Evolutionary conservation across 2,329 filamentous ascomycete species (phyloP).

Genomic region (Triangularia setosa): DNA sequence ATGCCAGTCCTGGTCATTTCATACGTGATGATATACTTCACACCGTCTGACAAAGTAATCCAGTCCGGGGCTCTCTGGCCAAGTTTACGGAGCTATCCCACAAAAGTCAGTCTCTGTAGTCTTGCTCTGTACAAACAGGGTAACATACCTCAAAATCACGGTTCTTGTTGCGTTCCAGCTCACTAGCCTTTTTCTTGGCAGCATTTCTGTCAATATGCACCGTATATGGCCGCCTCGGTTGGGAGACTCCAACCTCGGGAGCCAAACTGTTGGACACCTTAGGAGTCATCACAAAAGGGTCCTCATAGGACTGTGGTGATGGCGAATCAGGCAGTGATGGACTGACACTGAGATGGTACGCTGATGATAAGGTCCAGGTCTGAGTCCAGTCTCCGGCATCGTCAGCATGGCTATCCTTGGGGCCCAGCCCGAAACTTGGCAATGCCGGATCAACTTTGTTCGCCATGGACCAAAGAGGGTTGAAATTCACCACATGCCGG

Average conservation of each 20-base stretch:
- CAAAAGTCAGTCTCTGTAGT: background rate
- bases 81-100: background rate
- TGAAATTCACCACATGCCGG: background rate
- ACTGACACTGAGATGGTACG: background rate
- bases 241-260: background rate
- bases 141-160: background rate
- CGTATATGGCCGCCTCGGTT: background rate
- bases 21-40: conserved; percentile 24
- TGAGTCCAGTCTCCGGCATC: background rate
- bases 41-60: conserved; percentile 20
- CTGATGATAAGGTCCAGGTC: too few relatives aligned
- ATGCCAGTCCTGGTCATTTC: conserved; percentile 14
- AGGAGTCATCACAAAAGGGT: background rate
- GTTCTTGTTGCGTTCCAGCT: background rate
- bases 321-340: background rate
- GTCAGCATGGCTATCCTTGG: background rate
- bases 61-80: conserved; percentile 13
- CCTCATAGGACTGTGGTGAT: background rate
- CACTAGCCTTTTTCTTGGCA: background rate
- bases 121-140: background rate
- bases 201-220: background rate
- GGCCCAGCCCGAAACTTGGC: background rate
- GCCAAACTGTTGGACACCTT: background rate
- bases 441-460: background rate
- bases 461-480: background rate